These are phyloP conservation scores for Lyophyllum atratum DNA, from an alignment of 768 basidiomycete genomes.

Conservation along the genomic window DNA sequence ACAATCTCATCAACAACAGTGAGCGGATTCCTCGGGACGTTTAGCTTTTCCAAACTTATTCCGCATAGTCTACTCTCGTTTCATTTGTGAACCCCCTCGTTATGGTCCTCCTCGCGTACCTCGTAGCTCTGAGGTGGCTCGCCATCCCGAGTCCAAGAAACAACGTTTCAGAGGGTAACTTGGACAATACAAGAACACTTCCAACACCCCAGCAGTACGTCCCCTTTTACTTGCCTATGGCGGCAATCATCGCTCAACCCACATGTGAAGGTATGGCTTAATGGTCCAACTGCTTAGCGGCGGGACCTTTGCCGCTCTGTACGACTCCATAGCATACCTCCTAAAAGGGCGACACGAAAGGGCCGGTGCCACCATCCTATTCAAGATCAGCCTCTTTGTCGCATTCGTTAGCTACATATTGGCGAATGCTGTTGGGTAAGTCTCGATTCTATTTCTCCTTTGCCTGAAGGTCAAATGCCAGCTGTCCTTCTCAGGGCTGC, in stretches of 20 bases:
- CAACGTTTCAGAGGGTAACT: neutral
- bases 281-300: neutral
- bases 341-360: neutral
- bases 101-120: neutral
- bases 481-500: neutral
- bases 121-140: neutral
- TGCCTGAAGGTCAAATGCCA: neutral
- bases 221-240: neutral
- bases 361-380: neutral
- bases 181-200: neutral
- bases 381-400: neutral
- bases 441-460: neutral
- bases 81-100: neutral
- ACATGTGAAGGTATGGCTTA: neutral
- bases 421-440: constrained; percentile 1
- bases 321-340: neutral
- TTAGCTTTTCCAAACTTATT: neutral
- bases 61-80: neutral
- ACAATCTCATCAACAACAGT: constrained; percentile 1
- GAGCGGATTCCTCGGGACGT: neutral
- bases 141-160: neutral
- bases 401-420: neutral
- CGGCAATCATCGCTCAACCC: neutral
- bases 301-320: neutral
- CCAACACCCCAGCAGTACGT: constrained; percentile 1